Percentiles rank a stretch among this genome's conserved stretches.
Evolutionary conservation across 352 stramenopile species (phyloP).

Genomic region (Globisporangium apiculatum): DNA sequence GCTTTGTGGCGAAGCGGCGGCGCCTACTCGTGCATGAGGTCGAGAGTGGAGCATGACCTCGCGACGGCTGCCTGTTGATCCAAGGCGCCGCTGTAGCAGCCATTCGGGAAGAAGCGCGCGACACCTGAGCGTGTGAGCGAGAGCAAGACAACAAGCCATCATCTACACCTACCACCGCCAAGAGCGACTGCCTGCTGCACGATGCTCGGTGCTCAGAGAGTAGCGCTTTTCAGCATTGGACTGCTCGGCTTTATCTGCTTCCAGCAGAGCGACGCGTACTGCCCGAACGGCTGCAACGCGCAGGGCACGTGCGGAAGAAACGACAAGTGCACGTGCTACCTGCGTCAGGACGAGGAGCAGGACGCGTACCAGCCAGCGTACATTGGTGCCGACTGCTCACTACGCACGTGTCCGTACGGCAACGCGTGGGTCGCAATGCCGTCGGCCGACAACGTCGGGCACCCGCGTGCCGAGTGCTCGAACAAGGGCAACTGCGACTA

Average conservation of each 20-base stretch:
- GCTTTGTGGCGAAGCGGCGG: background rate
- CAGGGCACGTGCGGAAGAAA: constrained; percentile 84
- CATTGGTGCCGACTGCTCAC: constrained; percentile 70
- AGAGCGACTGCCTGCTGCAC: background rate
- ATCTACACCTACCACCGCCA: no score
- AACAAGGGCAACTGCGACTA: constrained; percentile 92
- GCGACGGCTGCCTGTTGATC: no score
- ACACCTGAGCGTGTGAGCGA: no score
- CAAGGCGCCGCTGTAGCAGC: no score
- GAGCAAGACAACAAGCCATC: no score
- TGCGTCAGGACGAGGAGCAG: constrained; percentile 49
- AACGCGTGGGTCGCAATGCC: constrained; percentile 57
- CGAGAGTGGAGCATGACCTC: no score
- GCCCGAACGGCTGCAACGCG: constrained; percentile 79
- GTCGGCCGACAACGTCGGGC: constrained; percentile 58
- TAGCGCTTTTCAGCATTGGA: background rate
- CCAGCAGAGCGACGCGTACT: constrained; percentile 35
- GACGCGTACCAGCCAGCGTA: constrained; percentile 42
- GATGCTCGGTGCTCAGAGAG: background rate
- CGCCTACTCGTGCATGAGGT: background rate
- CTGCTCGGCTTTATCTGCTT: background rate
- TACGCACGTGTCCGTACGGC: constrained; percentile 70
- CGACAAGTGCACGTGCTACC: constrained; percentile 91
- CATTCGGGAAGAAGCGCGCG: no score
- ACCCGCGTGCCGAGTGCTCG: constrained; percentile 89